Evolutionary conservation across 345 rosid genomes (phyloP), one percentile per base, ranked within the genome.

Genomic region (Hibiscus syriacus): DNA sequence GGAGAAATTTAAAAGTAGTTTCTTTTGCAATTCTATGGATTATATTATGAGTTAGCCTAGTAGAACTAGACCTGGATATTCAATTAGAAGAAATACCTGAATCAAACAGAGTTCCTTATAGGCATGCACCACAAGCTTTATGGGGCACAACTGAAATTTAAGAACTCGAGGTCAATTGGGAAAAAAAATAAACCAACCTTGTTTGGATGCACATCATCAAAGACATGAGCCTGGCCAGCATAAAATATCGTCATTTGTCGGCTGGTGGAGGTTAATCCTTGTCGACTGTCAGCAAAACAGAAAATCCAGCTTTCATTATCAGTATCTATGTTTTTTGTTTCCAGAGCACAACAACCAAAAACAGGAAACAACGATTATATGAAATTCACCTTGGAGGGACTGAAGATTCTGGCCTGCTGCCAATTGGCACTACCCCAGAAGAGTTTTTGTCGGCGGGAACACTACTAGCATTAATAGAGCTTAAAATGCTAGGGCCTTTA

Each of bases 141-240:
- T 22, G 17, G 50, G 55, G 16, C 10, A 26, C 46, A 53, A 53
- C 2, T 64, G 56, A 63, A 23, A 17, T 41, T 41, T 63, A 69
- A 55, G 54, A 63, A 38, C 29, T 43, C 6, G 39, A 55, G 46
- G 62, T 46, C 46, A 25, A 17, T 25, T 7, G 55, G 65, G 32
- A 68, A 55, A 62, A 39, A 73, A 34, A 36, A 38, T 50, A 67
- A 52, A 49, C 78, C 49, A 69, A 94, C 99, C 86, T 94, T 94
- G 85, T 86, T 91, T 45, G 96, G 95, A 73, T 87, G 95, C 69
- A 94, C 97, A 67, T 94, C 97, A 78, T 94, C 99, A 77, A 94
- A 94, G 68, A 94, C 99, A 78, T 89, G 96, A 76, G 99, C 99
- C 81, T 91, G 99, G 75, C 99, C 97, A 3, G 92, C 95, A 70